Evolutionary conservation across 2,329 filamentous ascomycete genomes (phyloP).

Genomic region (Trichophaea hybrida): DNA sequence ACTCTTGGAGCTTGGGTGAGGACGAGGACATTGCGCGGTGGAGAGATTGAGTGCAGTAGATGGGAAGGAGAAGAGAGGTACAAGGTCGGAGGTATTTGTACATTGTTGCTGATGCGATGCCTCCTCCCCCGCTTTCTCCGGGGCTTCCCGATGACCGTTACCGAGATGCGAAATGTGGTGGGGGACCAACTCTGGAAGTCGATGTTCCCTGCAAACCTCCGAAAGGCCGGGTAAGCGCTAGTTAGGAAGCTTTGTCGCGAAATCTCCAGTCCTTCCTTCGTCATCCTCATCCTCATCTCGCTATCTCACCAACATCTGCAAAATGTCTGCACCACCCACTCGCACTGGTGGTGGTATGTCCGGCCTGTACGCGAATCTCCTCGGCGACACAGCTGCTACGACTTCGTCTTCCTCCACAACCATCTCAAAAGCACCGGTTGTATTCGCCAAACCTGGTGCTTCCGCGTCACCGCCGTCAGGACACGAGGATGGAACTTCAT

Average conservation of each 20-base stretch:
- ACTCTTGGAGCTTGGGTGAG: constrained; percentile 34
- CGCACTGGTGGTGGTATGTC: constrained; percentile 4
- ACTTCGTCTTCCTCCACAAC: constrained; percentile 40
- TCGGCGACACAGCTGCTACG: constrained; percentile 42
- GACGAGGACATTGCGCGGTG: background rate
- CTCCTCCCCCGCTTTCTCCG: background rate
- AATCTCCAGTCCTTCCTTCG: too few relatives aligned
- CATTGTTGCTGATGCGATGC: background rate
- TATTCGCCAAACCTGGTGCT: constrained; percentile 47
- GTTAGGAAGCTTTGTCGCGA: background rate
- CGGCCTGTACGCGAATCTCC: constrained; percentile 66
- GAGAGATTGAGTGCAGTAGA: background rate
- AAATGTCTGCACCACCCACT: constrained; percentile 1
- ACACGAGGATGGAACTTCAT: too few relatives aligned
- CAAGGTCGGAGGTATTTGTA: constrained; percentile 2
- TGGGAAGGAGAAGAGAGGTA: background rate
- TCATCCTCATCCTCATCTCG: background rate
- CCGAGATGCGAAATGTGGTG: background rate
- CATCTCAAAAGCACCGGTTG: constrained; percentile 62
- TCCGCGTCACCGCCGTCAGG: too few relatives aligned
- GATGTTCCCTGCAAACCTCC: background rate
- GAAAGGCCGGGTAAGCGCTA: background rate
- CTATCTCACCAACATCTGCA: background rate
- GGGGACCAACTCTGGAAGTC: background rate
- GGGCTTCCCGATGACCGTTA: background rate